Percentiles rank a stretch among this genome's conserved stretches.
phyloP scores from a whole-genome alignment of 2,329 filamentous ascomycete genomes.

The Calonectria pseudoreteaudii region DNA sequence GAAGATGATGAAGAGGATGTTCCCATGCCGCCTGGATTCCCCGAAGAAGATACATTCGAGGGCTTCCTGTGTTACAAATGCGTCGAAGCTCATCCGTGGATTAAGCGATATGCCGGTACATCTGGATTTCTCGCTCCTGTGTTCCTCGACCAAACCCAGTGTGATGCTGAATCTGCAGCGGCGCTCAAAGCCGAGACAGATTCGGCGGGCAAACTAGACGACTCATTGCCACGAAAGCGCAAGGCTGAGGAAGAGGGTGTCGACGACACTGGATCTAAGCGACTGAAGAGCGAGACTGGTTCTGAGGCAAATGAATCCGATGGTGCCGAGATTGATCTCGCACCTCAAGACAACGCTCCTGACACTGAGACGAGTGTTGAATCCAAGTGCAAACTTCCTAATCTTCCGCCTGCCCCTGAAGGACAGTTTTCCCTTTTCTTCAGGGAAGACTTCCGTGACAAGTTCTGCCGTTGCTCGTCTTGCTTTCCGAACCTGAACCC shows the following conservation, averaged over 20 bases:
- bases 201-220: constrained; percentile 22
- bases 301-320: constrained; percentile 12
- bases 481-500: constrained; percentile 80
- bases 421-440: constrained; percentile 85
- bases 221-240: constrained; percentile 68
- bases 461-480: constrained; percentile 83
- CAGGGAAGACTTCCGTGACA: constrained; percentile 80
- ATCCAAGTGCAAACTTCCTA: constrained; percentile 68
- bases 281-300: constrained; percentile 58
- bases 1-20: constrained; percentile 68
- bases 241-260: constrained; percentile 69
- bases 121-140: constrained; percentile 84
- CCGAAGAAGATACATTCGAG: constrained; percentile 88
- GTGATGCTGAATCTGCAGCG: background rate
- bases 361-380: constrained; percentile 15
- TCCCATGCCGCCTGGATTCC: constrained; percentile 87
- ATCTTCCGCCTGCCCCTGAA: constrained; percentile 66
- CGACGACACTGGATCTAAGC: constrained; percentile 59
- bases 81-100: constrained; percentile 87
- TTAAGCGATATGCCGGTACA: constrained; percentile 86
- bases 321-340: background rate
- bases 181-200: background rate
- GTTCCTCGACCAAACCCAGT: constrained; percentile 53
- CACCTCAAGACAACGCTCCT: constrained; percentile 27
- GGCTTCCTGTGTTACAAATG: constrained; percentile 96